A percentile compares a stretch with the other conserved stretches of the same genome.
phyloP scores from a whole-genome alignment of 768 basidiomycete genomes.

The Podaxis pistillaris region DNA sequence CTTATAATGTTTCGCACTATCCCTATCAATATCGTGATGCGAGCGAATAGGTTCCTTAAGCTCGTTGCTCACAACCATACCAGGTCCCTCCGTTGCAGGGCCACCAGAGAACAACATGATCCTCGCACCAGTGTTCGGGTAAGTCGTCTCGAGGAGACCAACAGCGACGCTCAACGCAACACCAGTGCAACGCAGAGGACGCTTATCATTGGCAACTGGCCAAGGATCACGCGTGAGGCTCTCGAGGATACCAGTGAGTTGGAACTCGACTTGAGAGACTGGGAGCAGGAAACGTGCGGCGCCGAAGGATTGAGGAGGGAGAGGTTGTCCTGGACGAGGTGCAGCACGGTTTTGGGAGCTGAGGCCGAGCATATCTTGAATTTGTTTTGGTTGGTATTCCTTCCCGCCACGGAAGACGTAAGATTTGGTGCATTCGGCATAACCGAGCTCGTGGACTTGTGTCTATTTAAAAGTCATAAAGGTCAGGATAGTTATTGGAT shows the following conservation, averaged over 20 bases:
- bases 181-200: slow-evolving; percentile 91
- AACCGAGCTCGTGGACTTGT: slow-evolving; percentile 98
- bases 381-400: slow-evolving; percentile 94
- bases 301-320: slow-evolving; percentile 77
- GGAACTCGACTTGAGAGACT: slow-evolving; percentile 91
- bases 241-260: slow-evolving; percentile 91
- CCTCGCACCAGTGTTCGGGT: slow-evolving; percentile 92
- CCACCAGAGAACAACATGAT: slow-evolving; percentile 97
- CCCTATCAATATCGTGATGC: slow-evolving; percentile 97
- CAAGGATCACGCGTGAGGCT: slow-evolving; percentile 88
- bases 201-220: slow-evolving; percentile 95
- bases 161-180: slow-evolving; percentile 93
- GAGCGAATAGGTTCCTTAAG: slow-evolving; percentile 96
- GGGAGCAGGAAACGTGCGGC: slow-evolving; percentile 92
- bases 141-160: slow-evolving; percentile 90
- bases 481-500: background rate
- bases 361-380: slow-evolving; percentile 96
- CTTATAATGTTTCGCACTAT: slow-evolving; percentile 96
- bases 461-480: slow-evolving; percentile 47
- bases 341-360: slow-evolving; percentile 77
- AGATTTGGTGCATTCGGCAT: slow-evolving; percentile 93
- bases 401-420: slow-evolving; percentile 99
- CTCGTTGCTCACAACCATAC: slow-evolving; percentile 94
- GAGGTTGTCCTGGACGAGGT: slow-evolving; percentile 81
- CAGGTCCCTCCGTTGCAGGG: slow-evolving; percentile 94